Evolutionary conservation across 73 alveolate species (phyloP).

Genomic region (Paramecium pentaurelia): DNA sequence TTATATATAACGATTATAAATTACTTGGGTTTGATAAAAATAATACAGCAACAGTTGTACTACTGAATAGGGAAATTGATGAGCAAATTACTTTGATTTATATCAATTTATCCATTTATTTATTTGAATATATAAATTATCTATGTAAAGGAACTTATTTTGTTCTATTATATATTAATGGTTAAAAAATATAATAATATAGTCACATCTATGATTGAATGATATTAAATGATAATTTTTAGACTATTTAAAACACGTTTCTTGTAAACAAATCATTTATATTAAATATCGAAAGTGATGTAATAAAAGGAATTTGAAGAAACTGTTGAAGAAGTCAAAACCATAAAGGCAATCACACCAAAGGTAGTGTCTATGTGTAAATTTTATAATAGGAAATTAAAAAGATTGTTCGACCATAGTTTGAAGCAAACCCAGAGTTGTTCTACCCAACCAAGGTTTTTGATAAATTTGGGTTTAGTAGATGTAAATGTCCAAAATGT

Average conservation of each 20-base stretch:
- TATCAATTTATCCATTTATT: background rate
- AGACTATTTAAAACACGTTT: conserved; percentile 52
- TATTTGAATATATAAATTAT: background rate
- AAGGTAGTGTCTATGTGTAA: conserved; percentile 57
- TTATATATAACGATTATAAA: background rate
- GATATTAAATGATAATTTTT: conserved; percentile 15
- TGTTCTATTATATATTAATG: background rate
- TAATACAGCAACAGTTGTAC: background rate
- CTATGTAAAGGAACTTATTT: background rate
- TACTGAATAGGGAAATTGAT: background rate
- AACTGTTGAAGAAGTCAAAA: conserved; percentile 63
- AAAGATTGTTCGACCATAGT: conserved; percentile 91
- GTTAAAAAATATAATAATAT: background rate
- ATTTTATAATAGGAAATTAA: conserved; percentile 82
- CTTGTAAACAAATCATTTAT: conserved; percentile 21
- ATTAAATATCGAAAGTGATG: conserved; percentile 7
- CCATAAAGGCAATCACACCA: conserved; percentile 65
- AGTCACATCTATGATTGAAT: background rate
- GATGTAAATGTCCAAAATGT: conserved; percentile 65
- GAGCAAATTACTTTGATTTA: background rate
- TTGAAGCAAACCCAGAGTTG: conserved; percentile 85
- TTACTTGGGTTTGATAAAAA: background rate
- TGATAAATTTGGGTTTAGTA: conserved; percentile 62
- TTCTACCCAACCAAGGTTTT: conserved; percentile 84
- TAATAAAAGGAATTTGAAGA: conserved; percentile 48